These are phyloP conservation scores for Lentinula lateritia DNA, from an alignment of 768 basidiomycete genomes.

Conservation along the genomic window DNA sequence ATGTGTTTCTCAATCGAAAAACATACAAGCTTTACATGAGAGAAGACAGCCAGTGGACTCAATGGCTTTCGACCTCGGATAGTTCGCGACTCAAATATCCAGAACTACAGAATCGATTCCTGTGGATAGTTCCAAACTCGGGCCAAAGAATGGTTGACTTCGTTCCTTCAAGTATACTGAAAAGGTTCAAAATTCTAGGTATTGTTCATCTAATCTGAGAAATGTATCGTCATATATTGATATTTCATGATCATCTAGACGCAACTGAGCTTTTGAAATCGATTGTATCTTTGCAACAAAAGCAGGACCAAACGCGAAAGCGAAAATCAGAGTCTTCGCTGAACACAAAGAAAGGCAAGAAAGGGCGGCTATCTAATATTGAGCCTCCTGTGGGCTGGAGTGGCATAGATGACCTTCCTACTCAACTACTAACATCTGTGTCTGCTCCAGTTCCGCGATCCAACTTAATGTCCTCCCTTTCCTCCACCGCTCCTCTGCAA, in stretches of 20 bases:
- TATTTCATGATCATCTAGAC: neutral
- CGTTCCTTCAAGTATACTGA: neutral
- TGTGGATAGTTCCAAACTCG: neutral
- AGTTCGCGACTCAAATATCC: neutral
- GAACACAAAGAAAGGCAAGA: slow-evolving; percentile 1
- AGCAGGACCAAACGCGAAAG: neutral
- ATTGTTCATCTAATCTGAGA: neutral
- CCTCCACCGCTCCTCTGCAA: neutral
- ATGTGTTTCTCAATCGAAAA: neutral
- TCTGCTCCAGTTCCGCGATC: neutral
- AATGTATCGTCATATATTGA: neutral
- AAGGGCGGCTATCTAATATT: neutral
- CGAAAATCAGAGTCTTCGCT: neutral
- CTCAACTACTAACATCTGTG: neutral
- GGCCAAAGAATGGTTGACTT: neutral
- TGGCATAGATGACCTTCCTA: neutral
- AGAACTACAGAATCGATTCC: neutral
- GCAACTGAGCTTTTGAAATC: neutral
- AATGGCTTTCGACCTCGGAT: neutral
- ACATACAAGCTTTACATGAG: neutral
- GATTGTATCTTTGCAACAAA: neutral
- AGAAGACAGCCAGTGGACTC: neutral
- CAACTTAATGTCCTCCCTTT: neutral
- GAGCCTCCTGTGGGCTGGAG: neutral
- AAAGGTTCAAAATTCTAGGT: neutral